Base-by-base conservation (phyloP, 1,284 basidiomycete species). In the Malassezia sympodialis region DNA sequence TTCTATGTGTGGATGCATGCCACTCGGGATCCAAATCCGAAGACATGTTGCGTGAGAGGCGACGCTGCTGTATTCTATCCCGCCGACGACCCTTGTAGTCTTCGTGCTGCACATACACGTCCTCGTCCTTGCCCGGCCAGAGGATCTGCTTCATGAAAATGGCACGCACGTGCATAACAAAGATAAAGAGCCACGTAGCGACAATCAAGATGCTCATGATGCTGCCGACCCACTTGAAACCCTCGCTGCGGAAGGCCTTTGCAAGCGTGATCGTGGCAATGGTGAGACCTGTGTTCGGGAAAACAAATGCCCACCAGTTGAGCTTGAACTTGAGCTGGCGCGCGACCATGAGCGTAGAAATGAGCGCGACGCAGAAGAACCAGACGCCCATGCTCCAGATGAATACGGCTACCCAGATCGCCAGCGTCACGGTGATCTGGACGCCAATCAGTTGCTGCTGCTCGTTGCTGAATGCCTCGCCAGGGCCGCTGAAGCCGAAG, bases 281-380 rank as follows among this genome's bases (percentile, higher is more conserved):
- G 0, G 41, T 47, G 28, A 60, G 62, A 0, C 62, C 62, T 0
- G 53, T 47, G 47, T 55, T 58, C 1, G 62, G 62, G 35, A 65
- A 65, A 7, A 65, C 50, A 15, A 41, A 42, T 4, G 62, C 62
- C 59, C 60, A 65, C 62, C 62, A 65, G 15, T 53, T 50, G 1
- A 65, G 35, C 14, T 50, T 56, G 28, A 65, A 65, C 27, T 53
- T 53, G 31, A 62, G 40, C 32, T 58, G 24, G 3, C 23, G 24
- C 15, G 47, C 49, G 14, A 19, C 32, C 11, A 43, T 8, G 2
- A 62, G n/a, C n/a, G 62, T 41, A 11, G 51, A 23, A 7, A 51
- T 27, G 11, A 56, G 8, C 3, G 62, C 54, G 17, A 65, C 6
- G 6, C 55, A 40, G 40, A 49, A 62, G 46, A 57, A 65, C 56